Base-by-base conservation (phyloP, 495 filamentous ascomycete species). In the Penicillium antarcticum region DNA sequence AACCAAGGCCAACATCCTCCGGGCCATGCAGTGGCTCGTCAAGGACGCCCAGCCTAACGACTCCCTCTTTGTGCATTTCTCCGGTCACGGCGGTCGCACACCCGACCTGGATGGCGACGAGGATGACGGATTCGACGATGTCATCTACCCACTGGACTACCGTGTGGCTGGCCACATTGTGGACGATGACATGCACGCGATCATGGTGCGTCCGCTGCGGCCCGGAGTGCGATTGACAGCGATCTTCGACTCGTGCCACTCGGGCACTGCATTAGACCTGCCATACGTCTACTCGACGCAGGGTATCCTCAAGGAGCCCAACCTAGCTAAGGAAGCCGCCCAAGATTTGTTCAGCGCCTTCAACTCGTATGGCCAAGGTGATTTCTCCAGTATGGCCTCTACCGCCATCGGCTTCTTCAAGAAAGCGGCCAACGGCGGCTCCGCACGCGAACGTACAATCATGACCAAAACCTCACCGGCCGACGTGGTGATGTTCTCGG, bases 201-300 rank as follows among this genome's bases (percentile, higher is more conserved):
- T 97, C 61, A 92, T 98, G 92, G 94, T 98, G 44, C 74, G 74
- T 33, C 86, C 89, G 5, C 76, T 98, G n/a, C 80, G 79, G 48
- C 78, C 88, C 2, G 94, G 94, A 50, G 94, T 96, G 6, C 86
- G 94, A 23, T 72, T 98, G 43, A 98, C 94, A 1, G 95, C 94
- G 31, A 96, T 98, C 65, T 98, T 96, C 73, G 94, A 98, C 74
- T 96, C 92, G 11, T 98, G 94, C 71, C 94, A 98, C 71, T 96
- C 92, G 11, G 94, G 94, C 52, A 95, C 94, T 1, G 94, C 92
- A 5, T 80, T 98, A 55, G 94, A 98, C 62, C 83, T 98, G 31
- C 94, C 94, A 33, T 98, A 97, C 70, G 88, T 98, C 58, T 98
- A 98, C 76, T 92, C 88, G 46, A 97, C 92, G 4, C 83, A 88